phyloP scores from a whole-genome alignment of 2,329 filamentous ascomycete species.

The Ophiostoma fasciatum region DNA sequence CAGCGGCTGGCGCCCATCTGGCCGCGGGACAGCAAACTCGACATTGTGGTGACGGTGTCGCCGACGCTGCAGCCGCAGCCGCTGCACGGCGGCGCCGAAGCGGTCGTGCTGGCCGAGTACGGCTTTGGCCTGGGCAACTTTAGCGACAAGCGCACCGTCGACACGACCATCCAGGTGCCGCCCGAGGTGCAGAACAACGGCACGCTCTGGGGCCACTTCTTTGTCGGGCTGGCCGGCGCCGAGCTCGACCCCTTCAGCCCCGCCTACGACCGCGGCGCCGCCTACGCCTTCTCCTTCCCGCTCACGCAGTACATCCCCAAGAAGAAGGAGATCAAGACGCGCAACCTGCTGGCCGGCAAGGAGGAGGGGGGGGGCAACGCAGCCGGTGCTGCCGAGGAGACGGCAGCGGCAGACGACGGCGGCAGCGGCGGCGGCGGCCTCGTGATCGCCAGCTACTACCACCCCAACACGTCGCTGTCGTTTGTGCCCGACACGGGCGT shows the following conservation, averaged over 20 bases:
- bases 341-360: constrained; percentile 60
- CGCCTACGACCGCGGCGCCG: constrained; percentile 58
- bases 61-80: constrained; percentile 54
- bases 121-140: constrained; percentile 66
- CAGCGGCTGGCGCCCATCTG: constrained; percentile 73
- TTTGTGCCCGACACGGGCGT: constrained; percentile 70
- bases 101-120: constrained; percentile 65
- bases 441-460: constrained; percentile 76
- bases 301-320: constrained; percentile 81
- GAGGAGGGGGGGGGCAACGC: constrained; percentile 35
- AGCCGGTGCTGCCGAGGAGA: constrained; percentile 34
- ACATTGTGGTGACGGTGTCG: constrained; percentile 75
- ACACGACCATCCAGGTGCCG: constrained; percentile 66
- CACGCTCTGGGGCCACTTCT: constrained; percentile 91
- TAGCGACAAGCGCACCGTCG: constrained; percentile 61
- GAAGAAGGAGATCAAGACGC: constrained; percentile 79
- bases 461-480: constrained; percentile 84
- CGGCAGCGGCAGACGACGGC: constrained; percentile 7
- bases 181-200: constrained; percentile 75
- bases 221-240: constrained; percentile 61
- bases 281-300: constrained; percentile 72
- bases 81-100: constrained; percentile 46
- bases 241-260: constrained; percentile 60
- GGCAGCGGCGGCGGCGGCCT: constrained; percentile 29
- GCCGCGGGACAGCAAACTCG: constrained; percentile 62